Evolutionary conservation across 208 protist species (phyloP).

Genomic region (Crithidia fasciculata): DNA sequence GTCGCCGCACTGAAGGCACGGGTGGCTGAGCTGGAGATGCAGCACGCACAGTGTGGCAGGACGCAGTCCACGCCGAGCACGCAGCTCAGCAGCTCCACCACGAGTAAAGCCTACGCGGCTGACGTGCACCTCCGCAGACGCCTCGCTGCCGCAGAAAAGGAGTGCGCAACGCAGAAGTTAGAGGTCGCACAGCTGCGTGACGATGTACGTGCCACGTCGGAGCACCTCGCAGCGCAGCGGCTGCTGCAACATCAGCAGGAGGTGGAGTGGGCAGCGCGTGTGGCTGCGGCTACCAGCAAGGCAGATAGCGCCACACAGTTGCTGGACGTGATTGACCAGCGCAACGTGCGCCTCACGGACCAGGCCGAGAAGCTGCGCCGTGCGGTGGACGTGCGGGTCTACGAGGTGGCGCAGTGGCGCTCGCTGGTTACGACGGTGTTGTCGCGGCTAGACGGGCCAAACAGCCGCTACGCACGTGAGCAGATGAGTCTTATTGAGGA

Average conservation of each 20-base stretch:
- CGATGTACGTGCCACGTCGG: not conserved
- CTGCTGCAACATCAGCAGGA: not conserved
- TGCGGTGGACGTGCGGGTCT: constrained; percentile 26
- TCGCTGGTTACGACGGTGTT: constrained; percentile 35
- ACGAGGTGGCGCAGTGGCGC: constrained; percentile 49
- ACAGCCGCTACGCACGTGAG: constrained; percentile 15
- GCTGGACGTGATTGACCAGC: constrained; percentile 15
- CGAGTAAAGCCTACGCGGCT: not conserved
- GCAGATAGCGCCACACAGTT: constrained; percentile 2
- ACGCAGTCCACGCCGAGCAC: too few relatives aligned
- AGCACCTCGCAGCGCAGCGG: not conserved
- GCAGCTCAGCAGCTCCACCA: too few relatives aligned
- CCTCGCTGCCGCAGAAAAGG: constrained; percentile 2
- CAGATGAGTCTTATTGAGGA: constrained; percentile 19
- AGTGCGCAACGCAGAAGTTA: constrained; percentile 11
- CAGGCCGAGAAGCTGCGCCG: constrained; percentile 30
- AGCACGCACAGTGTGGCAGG: constrained; percentile 1
- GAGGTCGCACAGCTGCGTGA: constrained; percentile 7
- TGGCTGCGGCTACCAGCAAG: constrained; percentile 1
- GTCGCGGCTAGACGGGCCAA: constrained; percentile 11
- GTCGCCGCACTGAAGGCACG: constrained; percentile 50
- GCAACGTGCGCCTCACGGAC: constrained; percentile 31
- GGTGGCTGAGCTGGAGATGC: constrained; percentile 36
- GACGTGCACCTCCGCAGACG: constrained; percentile 18
- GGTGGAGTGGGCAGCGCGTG: not conserved